Base-by-base conservation (phyloP, 2,329 filamentous ascomycete species). In the Alternaria alternata region DNA sequence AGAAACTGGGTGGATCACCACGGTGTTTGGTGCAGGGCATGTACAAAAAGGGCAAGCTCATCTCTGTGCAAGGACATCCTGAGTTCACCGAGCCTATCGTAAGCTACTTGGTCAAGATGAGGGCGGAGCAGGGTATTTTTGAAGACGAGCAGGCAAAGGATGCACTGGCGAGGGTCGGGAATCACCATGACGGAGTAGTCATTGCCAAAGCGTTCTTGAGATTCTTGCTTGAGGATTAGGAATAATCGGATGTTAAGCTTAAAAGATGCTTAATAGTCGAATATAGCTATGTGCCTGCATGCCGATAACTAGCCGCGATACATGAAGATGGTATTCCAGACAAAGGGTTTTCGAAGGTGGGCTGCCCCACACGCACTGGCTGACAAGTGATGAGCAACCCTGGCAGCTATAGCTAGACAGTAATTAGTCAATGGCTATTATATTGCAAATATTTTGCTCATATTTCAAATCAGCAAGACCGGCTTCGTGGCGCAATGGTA, bases 21-120 rank as follows among this genome's bases (percentile, higher is more conserved):
- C 79, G 83, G 46, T 96, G 93, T 80, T 80, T 84, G 9, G 88
- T 93, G n/a, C 93, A 96, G 77, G 91, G 89, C 62, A 92, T 96
- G 86, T 91, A 95, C 74, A 78, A 84, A 20, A 86, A 88, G 8
- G 82, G 84, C 42, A 84, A 85, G 36, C 82, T 91, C 61, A 89
- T 96, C 62, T 89, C 91, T 0, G 87, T 96, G 1, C 93, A 97
- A 81, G 93, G 92, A 6, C 93, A 96, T 77, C 93, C 93, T 0
- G 93, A 97, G 77, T 95, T 94, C 75, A 91, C 85, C 4, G 83
- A 84, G 60, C 85, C 88, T 16, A 93, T 96, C 65, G 86, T 93
- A 69, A 82, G 80, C 18, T 89, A 92, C 75, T 79, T 96, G 38
- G 78, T 94, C 55, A 83, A 85, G 61, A 80, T 85, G 61, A 85